phyloP scores from a whole-genome alignment of 306 rosid species.

The Lablab purpureus region DNA sequence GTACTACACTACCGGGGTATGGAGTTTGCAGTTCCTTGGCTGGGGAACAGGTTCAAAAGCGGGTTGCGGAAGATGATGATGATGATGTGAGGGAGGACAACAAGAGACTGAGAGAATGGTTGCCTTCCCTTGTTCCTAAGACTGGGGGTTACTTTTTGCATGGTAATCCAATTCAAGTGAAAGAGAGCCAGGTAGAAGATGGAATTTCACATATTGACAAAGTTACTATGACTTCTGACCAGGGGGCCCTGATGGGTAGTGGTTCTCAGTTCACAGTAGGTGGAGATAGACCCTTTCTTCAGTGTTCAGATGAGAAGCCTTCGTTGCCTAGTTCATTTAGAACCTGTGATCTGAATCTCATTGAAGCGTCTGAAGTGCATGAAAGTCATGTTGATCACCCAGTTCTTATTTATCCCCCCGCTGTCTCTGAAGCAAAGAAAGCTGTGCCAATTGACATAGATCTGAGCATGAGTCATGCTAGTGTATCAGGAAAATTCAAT shows the following conservation, averaged over 20 bases:
- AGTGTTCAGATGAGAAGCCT: constrained; percentile 73
- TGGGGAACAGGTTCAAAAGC: constrained; percentile 75
- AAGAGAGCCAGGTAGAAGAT: constrained; percentile 54
- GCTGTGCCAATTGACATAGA: constrained; percentile 65
- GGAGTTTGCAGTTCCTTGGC: constrained; percentile 55
- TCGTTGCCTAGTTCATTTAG: constrained; percentile 76
- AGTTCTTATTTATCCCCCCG: constrained; percentile 53
- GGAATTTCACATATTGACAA: constrained; percentile 49
- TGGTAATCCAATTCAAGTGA: constrained; percentile 59
- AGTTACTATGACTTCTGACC: constrained; percentile 54
- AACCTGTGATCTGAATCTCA: constrained; percentile 96
- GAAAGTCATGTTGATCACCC: constrained; percentile 72
- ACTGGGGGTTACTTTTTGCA: constrained; percentile 59
- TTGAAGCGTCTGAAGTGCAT: constrained; percentile 76
- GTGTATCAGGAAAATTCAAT: constrained; percentile 60
- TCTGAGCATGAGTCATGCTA: constrained; percentile 71
- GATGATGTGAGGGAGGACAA: constrained; percentile 60
- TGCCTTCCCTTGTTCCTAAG: constrained; percentile 60
- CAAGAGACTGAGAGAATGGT: constrained; percentile 72
- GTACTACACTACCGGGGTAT: constrained; percentile 49
- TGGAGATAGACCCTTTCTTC: constrained; percentile 58
- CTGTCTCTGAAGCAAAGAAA: constrained; percentile 67
- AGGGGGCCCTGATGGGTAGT: constrained; percentile 53
- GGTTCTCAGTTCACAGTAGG: constrained; percentile 58
- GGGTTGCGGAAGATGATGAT: constrained; percentile 55